Conservation (phyloP, 306 rosid species). For the Mimosa pudica region DNA sequence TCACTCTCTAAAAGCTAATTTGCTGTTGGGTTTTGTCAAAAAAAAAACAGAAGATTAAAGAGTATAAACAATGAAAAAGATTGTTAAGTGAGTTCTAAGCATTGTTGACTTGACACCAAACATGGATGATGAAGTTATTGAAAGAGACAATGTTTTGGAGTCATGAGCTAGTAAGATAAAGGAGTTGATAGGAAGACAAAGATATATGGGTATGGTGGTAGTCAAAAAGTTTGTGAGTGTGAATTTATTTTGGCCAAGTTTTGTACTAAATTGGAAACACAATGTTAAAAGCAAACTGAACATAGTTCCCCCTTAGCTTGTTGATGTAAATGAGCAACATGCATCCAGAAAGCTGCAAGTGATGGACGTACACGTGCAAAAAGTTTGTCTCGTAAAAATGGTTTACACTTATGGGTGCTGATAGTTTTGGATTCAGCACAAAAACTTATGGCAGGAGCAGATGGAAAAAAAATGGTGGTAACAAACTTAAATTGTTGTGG, state of each 20-base stretch:
- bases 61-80: conserved; percentile 29
- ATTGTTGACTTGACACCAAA: conserved; percentile 47
- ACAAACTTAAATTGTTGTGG: too few relatives aligned
- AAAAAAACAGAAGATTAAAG: conserved; percentile 23
- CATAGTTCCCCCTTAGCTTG: not conserved
- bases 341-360: not conserved
- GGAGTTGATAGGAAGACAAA: conserved; percentile 7
- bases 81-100: conserved; percentile 43
- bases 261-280: not conserved
- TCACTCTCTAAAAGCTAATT: conserved; percentile 35
- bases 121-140: conserved; percentile 24
- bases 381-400: not conserved
- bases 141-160: conserved; percentile 33
- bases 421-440: not conserved
- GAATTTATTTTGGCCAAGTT: not conserved
- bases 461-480: not conserved
- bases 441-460: not conserved
- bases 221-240: not conserved
- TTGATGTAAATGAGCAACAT: not conserved
- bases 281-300: not conserved
- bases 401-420: not conserved
- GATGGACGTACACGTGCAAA: not conserved
- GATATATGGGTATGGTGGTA: not conserved
- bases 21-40: conserved; percentile 26
- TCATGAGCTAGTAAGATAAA: conserved; percentile 43